Evolutionary conservation across 2,329 filamentous ascomycete species (phyloP).

Genomic region (Rhexocercosporidium sp.): DNA sequence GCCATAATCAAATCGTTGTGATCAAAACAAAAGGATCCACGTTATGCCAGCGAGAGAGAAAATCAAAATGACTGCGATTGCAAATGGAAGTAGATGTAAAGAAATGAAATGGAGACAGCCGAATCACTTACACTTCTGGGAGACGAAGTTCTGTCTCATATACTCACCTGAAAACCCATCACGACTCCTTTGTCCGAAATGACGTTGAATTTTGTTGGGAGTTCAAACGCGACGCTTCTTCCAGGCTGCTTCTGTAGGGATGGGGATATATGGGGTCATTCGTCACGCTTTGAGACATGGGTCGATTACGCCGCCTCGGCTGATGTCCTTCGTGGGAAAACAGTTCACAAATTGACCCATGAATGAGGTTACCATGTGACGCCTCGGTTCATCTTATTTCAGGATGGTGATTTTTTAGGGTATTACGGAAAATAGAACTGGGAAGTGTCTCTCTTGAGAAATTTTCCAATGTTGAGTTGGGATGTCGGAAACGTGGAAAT

Average conservation of each 20-base stretch:
- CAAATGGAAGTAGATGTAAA: not conserved
- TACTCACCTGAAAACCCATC: not conserved
- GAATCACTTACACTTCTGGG: not conserved
- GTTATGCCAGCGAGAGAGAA: not conserved
- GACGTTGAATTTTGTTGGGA: slow-evolving; percentile 1
- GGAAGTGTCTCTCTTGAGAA: not conserved
- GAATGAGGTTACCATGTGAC: not conserved
- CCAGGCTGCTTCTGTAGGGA: not conserved
- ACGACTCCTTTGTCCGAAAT: not conserved
- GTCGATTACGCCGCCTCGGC: not conserved
- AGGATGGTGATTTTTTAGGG: not conserved
- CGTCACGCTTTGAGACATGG: not conserved
- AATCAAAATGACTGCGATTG: too few species aligned
- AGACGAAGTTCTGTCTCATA: not conserved
- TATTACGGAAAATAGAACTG: not conserved
- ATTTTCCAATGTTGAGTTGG: too few species aligned
- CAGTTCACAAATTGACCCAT: not conserved
- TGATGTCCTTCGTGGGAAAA: not conserved
- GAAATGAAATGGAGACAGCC: not conserved
- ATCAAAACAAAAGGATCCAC: not conserved
- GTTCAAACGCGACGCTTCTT: not conserved
- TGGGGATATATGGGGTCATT: too few species aligned
- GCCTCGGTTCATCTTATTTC: not conserved
- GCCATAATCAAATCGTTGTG: not conserved
- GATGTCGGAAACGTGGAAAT: not conserved